These are phyloP conservation scores for Trichothecium sympodiale DNA, from an alignment of 2,329 filamentous ascomycete species.

Conservation along the genomic window DNA sequence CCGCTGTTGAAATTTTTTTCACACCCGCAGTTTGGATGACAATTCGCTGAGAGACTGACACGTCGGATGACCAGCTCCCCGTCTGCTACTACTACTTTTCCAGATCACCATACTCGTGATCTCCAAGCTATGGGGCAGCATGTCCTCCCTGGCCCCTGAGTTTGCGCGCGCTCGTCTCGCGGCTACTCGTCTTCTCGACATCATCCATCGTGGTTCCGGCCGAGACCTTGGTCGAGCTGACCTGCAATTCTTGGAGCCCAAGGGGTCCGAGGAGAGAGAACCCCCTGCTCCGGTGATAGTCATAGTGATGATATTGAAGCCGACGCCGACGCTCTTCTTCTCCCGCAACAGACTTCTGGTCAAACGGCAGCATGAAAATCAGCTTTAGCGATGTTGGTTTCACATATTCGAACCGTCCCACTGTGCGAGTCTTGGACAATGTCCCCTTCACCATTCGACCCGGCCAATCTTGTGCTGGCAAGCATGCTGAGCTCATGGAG, in stretches of 20 bases:
- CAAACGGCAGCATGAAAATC: slow-evolving; percentile 2
- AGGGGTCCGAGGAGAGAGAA: slow-evolving; percentile 3
- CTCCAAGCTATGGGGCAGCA: slow-evolving; percentile 50
- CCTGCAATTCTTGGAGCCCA: background rate
- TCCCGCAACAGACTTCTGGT: background rate
- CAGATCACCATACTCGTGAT: slow-evolving; percentile 49
- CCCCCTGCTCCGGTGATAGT: background rate
- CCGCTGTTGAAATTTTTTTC: too few relatives aligned
- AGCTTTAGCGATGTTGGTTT: slow-evolving; percentile 5
- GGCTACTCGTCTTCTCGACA: slow-evolving; percentile 30
- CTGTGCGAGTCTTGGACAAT: slow-evolving; percentile 35
- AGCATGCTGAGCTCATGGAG: slow-evolving; percentile 14
- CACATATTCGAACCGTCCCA: slow-evolving; percentile 5
- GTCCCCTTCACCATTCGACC: slow-evolving; percentile 48
- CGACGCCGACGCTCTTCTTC: background rate
- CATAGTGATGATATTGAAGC: background rate
- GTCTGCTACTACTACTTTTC: too few relatives aligned
- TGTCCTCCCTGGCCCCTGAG: slow-evolving; percentile 55
- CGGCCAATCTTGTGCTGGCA: slow-evolving; percentile 36
- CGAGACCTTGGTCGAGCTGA: background rate
- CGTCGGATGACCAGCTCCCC: too few relatives aligned
- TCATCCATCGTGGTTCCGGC: slow-evolving; percentile 13
- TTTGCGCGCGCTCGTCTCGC: slow-evolving; percentile 46
- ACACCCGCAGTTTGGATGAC: too few relatives aligned
- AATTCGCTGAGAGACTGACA: too few relatives aligned